A percentile compares a stretch with the other conserved stretches of the same genome.
phyloP scores from a whole-genome alignment of 768 basidiomycete genomes.

The Multifurca ochricompacta region DNA sequence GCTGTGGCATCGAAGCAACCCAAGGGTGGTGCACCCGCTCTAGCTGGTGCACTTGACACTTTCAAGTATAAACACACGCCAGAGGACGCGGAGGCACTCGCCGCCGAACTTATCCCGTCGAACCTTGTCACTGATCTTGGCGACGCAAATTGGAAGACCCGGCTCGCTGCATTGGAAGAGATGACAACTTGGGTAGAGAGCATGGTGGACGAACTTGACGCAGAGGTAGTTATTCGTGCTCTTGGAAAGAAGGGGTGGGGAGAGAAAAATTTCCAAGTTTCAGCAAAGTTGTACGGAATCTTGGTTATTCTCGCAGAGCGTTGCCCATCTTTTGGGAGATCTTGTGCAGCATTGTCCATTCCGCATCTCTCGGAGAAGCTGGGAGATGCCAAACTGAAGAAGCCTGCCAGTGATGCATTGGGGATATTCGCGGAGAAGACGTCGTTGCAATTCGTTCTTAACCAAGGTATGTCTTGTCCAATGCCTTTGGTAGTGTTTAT shows the following conservation, averaged over 20 bases:
- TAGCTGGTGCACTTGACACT: slow-evolving; percentile 58
- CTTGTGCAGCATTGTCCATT: slow-evolving; percentile 75
- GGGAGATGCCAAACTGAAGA: slow-evolving; percentile 94
- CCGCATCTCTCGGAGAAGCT: slow-evolving; percentile 87
- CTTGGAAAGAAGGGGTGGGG: slow-evolving; percentile 90
- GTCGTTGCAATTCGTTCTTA: slow-evolving; percentile 88
- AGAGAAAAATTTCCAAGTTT: slow-evolving; percentile 99
- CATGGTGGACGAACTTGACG: slow-evolving; percentile 58
- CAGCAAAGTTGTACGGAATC: slow-evolving; percentile 78
- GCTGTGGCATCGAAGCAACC: slow-evolving; percentile 32
- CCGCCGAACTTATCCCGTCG: slow-evolving; percentile 62
- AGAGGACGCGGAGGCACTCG: slow-evolving; percentile 85
- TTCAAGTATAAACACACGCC: slow-evolving; percentile 89
- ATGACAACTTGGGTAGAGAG: slow-evolving; percentile 77
- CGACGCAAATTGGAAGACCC: slow-evolving; percentile 91
- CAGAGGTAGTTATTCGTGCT: slow-evolving; percentile 82
- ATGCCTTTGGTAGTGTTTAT: slow-evolving; percentile 12
- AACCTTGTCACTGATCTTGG: slow-evolving; percentile 62
- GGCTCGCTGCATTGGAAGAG: slow-evolving; percentile 82
- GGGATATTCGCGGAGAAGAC: slow-evolving; percentile 81
- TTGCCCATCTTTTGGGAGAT: slow-evolving; percentile 77
- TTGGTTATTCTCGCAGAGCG: slow-evolving; percentile 64
- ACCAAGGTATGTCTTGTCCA: slow-evolving; percentile 57
- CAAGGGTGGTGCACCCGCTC: slow-evolving; percentile 42
- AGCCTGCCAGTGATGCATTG: slow-evolving; percentile 88